A percentile compares a stretch with the other conserved stretches of the same genome.
Conservation (phyloP, 345 rosid genomes). For the Salix viminalis region DNA sequence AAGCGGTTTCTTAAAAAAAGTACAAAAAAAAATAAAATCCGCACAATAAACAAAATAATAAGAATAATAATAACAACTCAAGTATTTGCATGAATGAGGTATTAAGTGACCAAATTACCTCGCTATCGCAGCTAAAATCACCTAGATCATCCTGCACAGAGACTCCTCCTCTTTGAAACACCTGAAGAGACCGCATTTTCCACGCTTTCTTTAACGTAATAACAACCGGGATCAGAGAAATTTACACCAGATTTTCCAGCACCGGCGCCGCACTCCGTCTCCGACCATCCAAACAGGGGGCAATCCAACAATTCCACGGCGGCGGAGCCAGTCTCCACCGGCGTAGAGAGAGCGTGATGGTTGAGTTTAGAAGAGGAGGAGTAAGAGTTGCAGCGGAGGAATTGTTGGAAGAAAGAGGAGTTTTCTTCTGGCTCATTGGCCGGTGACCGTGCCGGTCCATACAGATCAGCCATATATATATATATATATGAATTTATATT, state of each 20-base stretch:
- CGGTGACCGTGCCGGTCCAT: conserved; percentile 36
- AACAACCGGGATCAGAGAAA: conserved; percentile 22
- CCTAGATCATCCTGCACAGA: conserved; percentile 30
- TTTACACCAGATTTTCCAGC: background rate
- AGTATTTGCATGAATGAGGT: background rate
- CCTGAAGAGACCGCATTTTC: conserved; percentile 27
- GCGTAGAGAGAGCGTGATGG: conserved; percentile 25
- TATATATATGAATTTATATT: background rate
- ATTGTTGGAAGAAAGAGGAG: conserved; percentile 41
- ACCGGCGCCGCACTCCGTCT: conserved; percentile 13
- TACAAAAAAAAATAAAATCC: background rate
- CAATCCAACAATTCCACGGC: conserved; percentile 18
- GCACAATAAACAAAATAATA: background rate
- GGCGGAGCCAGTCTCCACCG: conserved; percentile 11
- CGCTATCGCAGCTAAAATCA: conserved; percentile 45
- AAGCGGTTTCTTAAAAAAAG: background rate
- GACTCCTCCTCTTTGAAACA: conserved; percentile 14
- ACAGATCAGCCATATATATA: conserved; percentile 53
- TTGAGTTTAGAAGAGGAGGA: conserved; percentile 22
- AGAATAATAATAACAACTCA: background rate
- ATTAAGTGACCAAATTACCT: conserved; percentile 19
- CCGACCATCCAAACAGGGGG: conserved; percentile 18
- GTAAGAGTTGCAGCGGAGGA: conserved; percentile 35
- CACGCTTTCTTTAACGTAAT: conserved; percentile 18
- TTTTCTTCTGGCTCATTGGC: conserved; percentile 45